A percentile compares a stretch with the other conserved stretches of the same genome.
These are phyloP conservation scores for Apostasia ramifera DNA, from an alignment of 106 monocot species.

Conservation along the genomic window DNA sequence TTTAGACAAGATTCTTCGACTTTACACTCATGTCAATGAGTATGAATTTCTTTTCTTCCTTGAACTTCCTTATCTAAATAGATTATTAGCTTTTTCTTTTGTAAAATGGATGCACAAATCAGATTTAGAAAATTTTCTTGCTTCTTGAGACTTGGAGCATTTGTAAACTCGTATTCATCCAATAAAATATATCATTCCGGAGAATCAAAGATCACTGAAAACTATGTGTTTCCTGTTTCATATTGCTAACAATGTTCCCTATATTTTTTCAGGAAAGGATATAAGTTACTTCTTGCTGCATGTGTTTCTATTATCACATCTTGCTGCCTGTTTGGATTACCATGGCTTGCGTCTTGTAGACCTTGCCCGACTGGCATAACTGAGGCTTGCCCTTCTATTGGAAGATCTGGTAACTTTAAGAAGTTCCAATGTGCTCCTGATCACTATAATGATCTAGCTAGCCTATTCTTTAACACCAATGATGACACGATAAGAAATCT, in stretches of 20 bases:
- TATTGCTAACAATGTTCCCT: no score
- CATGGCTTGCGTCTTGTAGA: slow-evolving; percentile 46
- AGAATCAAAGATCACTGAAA: neutral
- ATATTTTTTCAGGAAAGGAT: slow-evolving; percentile 37
- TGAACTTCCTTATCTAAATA: neutral
- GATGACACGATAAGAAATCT: slow-evolving; percentile 54
- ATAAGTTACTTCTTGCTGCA: slow-evolving; percentile 45
- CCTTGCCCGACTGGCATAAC: slow-evolving; percentile 32
- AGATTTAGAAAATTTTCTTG: neutral
- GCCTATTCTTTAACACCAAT: slow-evolving; percentile 52
- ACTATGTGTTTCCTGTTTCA: no score
- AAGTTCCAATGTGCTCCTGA: slow-evolving; percentile 42
- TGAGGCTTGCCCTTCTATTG: slow-evolving; percentile 53
- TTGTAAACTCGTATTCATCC: no score
- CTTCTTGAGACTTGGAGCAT: neutral
- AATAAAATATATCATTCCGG: no score
- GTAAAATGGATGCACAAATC: neutral
- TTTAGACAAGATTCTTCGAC: slow-evolving; percentile 44
- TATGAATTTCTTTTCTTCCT: slow-evolving; percentile 22
- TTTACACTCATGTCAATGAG: slow-evolving; percentile 67
- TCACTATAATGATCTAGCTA: slow-evolving; percentile 53
- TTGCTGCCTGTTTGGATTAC: slow-evolving; percentile 41
- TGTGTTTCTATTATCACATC: slow-evolving; percentile 37
- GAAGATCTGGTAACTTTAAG: slow-evolving; percentile 51
- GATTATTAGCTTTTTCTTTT: neutral